Evolutionary conservation across 495 filamentous ascomycete genomes (phyloP).

Genomic region (Cercophora samala): DNA sequence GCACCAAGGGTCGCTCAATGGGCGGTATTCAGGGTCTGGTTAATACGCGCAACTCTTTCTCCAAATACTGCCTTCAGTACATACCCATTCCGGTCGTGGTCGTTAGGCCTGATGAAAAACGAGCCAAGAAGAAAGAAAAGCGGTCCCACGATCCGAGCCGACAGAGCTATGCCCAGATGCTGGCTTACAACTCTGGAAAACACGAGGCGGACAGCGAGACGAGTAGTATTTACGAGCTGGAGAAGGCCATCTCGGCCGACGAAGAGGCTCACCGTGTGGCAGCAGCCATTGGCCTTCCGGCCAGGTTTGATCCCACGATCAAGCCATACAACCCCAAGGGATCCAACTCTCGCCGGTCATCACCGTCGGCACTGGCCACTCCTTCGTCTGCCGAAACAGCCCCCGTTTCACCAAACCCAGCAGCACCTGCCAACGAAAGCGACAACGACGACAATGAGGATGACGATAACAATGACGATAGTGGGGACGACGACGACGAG

Average conservation of each 20-base stretch:
- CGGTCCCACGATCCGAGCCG: constrained; percentile 73
- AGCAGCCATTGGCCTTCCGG: constrained; percentile 63
- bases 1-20: constrained; percentile 81
- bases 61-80: constrained; percentile 94
- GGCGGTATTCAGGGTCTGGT: constrained; percentile 89
- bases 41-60: constrained; percentile 76
- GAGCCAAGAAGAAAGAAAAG: constrained; percentile 88
- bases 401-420: constrained; percentile 22
- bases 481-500: constrained; percentile 43
- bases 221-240: constrained; percentile 46
- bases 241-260: constrained; percentile 46
- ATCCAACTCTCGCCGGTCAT: constrained; percentile 28
- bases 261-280: constrained; percentile 71
- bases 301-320: constrained; percentile 53
- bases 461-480: constrained; percentile 37
- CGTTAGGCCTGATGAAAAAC: constrained; percentile 84
- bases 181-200: constrained; percentile 61
- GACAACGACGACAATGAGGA: constrained; percentile 45
- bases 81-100: constrained; percentile 97
- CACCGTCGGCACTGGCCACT: constrained; percentile 27
- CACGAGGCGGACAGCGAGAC: constrained; percentile 53
- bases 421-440: constrained; percentile 35
- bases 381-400: constrained; percentile 23
- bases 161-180: constrained; percentile 75
- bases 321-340: constrained; percentile 38